Conservation (phyloP, 202 grass and related monocot species). For the Eragrostis tef region DNA sequence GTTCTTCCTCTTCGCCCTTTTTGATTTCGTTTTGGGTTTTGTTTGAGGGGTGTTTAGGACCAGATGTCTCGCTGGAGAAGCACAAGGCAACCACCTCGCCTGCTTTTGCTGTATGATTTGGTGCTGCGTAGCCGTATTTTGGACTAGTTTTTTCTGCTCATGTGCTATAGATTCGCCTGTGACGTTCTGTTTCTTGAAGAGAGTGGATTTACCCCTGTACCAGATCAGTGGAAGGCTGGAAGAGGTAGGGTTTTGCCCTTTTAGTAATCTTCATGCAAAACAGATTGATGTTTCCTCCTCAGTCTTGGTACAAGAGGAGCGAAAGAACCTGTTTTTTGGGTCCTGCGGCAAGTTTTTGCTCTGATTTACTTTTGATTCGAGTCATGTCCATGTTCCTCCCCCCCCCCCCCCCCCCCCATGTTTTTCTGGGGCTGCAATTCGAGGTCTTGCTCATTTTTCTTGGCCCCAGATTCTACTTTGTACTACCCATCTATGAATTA, state of each 20-base stretch:
- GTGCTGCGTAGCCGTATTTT: not conserved
- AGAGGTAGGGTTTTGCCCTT: not conserved
- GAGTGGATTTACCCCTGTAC: not conserved
- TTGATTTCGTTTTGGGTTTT: not conserved
- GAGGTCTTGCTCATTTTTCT: not conserved
- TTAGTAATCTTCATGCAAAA: not conserved
- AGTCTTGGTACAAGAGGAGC: not conserved
- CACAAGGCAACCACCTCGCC: not conserved
- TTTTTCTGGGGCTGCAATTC: slow-evolving; percentile 14
- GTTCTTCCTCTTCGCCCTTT: not conserved
- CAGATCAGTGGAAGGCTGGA: not conserved
- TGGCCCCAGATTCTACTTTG: slow-evolving; percentile 3
- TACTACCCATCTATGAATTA: not conserved
- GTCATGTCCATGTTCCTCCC: too few relatives aligned
- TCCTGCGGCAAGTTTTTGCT: not conserved
- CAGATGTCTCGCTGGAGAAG: not conserved
- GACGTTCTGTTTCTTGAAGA: not conserved
- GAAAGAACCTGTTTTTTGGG: not conserved
- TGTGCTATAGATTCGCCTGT: not conserved
- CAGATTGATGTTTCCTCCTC: not conserved
- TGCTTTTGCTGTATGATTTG: not conserved
- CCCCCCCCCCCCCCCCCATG: too few relatives aligned
- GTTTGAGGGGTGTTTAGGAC: not conserved
- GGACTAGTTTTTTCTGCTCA: not conserved
- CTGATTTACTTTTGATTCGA: not conserved